Conservation (phyloP, 257 asterid genomes). For the Fraxinus anomala region DNA sequence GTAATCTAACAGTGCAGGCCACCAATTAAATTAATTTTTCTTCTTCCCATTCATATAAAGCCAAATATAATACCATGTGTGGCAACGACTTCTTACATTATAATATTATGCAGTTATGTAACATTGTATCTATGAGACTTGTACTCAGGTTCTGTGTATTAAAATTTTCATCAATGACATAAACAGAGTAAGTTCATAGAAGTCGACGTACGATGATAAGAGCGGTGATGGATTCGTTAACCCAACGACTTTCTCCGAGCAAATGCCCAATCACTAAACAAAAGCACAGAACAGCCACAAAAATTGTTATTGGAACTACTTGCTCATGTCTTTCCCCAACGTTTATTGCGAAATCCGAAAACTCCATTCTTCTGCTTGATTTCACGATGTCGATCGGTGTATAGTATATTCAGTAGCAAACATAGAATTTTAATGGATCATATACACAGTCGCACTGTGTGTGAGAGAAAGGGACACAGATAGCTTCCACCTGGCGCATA, state of each 20-base stretch:
- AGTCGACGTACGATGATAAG: constrained; percentile 33
- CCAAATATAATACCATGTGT: not conserved
- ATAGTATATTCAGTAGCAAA: not conserved
- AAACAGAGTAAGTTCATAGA: not conserved
- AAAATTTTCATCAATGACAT: not conserved
- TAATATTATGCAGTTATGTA: not conserved
- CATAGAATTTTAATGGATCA: not conserved
- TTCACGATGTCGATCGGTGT: not conserved
- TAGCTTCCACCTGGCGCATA: not conserved
- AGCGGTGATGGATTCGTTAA: constrained; percentile 54
- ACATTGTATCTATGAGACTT: not conserved
- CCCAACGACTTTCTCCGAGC: constrained; percentile 50
- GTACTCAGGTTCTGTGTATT: too few species aligned
- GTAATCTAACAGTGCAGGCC: not conserved
- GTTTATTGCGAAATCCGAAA: constrained; percentile 18
- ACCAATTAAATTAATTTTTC: not conserved
- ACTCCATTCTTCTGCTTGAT: not conserved
- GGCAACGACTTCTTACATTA: not conserved
- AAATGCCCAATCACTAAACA: constrained; percentile 50
- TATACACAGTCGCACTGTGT: not conserved
- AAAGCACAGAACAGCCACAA: constrained; percentile 43
- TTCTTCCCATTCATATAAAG: not conserved
- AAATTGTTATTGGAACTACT: constrained; percentile 42
- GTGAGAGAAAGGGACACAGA: not conserved
- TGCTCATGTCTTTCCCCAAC: constrained; percentile 20